Evolutionary conservation across 768 basidiomycete species (phyloP).

Genomic region (Amyloporia xantha): DNA sequence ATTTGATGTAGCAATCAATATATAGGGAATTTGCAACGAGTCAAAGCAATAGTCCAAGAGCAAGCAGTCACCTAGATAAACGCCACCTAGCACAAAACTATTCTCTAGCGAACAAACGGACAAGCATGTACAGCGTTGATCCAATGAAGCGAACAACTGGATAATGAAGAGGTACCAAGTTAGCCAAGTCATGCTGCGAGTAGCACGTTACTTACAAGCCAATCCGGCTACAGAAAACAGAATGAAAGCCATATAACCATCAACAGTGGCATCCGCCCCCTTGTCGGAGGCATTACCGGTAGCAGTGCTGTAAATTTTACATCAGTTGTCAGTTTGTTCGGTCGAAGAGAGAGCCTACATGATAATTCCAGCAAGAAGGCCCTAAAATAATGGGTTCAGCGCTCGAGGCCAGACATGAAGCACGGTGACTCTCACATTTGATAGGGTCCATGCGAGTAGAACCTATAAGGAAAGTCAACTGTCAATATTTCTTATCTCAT

Average conservation of each 20-base stretch:
- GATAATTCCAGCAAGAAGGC: conserved; percentile 67
- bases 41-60: not conserved
- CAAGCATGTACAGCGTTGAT: conserved; percentile 72
- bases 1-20: conserved; percentile 12
- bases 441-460: conserved; percentile 81
- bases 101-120: conserved; percentile 87
- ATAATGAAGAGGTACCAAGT: not conserved
- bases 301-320: not conserved
- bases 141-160: conserved; percentile 83
- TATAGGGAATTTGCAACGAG: conserved; percentile 6
- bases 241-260: conserved; percentile 85
- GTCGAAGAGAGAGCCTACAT: conserved; percentile 38
- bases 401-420: conserved; percentile 2
- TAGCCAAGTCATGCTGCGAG: not conserved
- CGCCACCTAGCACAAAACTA: conserved; percentile 28
- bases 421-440: conserved; percentile 68
- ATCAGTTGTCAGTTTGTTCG: not conserved
- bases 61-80: conserved; percentile 27
- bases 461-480: conserved; percentile 39
- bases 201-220: conserved; percentile 60
- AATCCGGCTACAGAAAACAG: conserved; percentile 84
- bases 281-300: conserved; percentile 43
- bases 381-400: conserved; percentile 33
- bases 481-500: too few species aligned
- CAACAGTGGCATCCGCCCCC: conserved; percentile 50